Evolutionary conservation across 2,329 filamentous ascomycete genomes (phyloP), one percentile per base, ranked within the genome.

Genomic region (Zasmidium angulare): DNA sequence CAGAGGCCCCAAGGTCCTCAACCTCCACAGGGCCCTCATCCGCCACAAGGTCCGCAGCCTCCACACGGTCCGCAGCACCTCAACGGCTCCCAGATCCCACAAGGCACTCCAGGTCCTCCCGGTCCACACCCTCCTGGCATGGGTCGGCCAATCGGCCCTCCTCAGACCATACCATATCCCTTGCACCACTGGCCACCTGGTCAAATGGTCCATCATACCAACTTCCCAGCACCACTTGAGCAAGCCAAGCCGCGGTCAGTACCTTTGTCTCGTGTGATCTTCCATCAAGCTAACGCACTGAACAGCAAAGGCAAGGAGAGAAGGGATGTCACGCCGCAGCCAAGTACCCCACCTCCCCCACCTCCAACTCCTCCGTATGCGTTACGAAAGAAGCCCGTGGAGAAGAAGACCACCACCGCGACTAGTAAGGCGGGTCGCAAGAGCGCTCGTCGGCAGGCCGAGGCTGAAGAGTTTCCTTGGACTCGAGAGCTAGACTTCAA

Each of bases 381-480:
- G 46, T 23, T 53, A 22, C 64, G 64, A 1, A 48, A 47, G 40
- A 66, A 62, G 56, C 66, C 66, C 2, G 48, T 47, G n/a, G 58
- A 61, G 22, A 58, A 61, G 50, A 59, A 57, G 24, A 47, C 48
- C 20, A 51, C 40, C 29, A 56, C 36, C 21, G 36, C 29, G 43
- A 29, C 20, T 6, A 50, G 22, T 19, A 50, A 67, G 64, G 50
- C 61, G 31, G 50, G 58, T 29, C 62, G 59, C 47, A 68, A 65
- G 49, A 57, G 58, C 24, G 64, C 58, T 11, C 69, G 70, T 23
- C 66, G 65, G 22, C 68, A 63, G 53, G 63, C 64, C 24, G 62
- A 67, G 46, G 61, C 61, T 14, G 61, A 65, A 22, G 66, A 69
- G 29, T 72, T 71, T 54, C 72, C 72, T 1, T 74, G 72, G 72